Conservation (phyloP, 345 rosid genomes). For the Corchorus olitorius region DNA sequence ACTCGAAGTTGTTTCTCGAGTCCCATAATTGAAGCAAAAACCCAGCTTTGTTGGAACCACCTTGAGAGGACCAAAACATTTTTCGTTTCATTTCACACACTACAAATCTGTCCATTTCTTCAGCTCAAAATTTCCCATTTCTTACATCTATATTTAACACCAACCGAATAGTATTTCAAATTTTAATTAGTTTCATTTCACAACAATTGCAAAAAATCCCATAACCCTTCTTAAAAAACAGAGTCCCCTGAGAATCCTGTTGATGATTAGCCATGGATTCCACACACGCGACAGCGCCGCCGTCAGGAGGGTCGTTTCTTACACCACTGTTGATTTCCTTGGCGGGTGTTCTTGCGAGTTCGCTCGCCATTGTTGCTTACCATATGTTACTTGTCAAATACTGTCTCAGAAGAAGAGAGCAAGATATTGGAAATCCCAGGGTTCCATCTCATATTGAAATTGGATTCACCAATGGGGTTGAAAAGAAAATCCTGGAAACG, state of each 20-base stretch:
- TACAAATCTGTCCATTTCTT: not conserved
- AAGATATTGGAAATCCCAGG: not conserved
- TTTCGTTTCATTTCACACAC: not conserved
- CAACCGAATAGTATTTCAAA: not conserved
- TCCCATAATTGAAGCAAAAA: not conserved
- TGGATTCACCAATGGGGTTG: conserved; percentile 29
- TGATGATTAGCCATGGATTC: conserved; percentile 27
- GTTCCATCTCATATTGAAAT: not conserved
- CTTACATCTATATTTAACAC: not conserved
- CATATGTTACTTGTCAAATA: conserved; percentile 38
- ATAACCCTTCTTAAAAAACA: not conserved
- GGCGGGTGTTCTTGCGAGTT: conserved; percentile 29
- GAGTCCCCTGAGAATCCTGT: too few relatives aligned
- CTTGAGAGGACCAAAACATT: not conserved
- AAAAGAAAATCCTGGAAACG: conserved; percentile 35
- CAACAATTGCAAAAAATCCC: not conserved
- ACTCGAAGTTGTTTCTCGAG: not conserved
- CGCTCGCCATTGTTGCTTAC: conserved; percentile 34
- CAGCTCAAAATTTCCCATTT: not conserved
- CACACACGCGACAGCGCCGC: not conserved
- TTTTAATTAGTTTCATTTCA: not conserved
- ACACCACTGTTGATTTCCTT: conserved; percentile 46
- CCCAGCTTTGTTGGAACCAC: conserved; percentile 11
- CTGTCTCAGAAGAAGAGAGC: conserved; percentile 23
- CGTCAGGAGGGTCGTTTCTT: conserved; percentile 23